A percentile compares a stretch with the other conserved stretches of the same genome.
These are phyloP conservation scores for Phycomyces blakesleeanus DNA, from an alignment of 192 early-diverging fungal species.

Conservation along the genomic window DNA sequence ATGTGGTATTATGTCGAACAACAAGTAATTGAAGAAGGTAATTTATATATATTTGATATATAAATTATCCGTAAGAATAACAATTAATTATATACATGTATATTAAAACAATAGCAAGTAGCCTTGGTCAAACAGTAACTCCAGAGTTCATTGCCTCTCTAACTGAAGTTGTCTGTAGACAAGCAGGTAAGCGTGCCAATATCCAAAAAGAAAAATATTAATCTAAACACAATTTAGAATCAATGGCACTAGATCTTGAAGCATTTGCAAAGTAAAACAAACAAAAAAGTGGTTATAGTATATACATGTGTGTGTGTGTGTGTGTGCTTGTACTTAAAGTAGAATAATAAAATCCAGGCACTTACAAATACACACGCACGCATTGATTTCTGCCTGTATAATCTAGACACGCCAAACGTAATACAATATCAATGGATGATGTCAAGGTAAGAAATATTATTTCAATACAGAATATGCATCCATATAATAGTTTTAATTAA, in stretches of 20 bases:
- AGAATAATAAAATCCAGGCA: not conserved
- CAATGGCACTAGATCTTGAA: not conserved
- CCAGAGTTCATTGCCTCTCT: not conserved
- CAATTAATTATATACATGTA: no score
- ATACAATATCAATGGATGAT: not conserved
- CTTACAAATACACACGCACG: no score
- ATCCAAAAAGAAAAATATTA: not conserved
- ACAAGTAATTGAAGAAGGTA: not conserved
- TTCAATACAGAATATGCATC: not conserved
- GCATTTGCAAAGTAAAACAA: not conserved
- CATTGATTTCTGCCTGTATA: not conserved
- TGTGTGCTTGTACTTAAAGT: not conserved
- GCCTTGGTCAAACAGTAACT: not conserved
- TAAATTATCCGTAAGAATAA: no score
- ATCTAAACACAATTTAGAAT: not conserved
- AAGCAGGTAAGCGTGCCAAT: not conserved
- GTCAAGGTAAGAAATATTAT: not conserved
- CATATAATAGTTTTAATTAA: not conserved
- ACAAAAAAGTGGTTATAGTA: no score
- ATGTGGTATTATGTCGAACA: not conserved
- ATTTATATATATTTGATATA: not conserved
- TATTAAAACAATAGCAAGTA: no score
- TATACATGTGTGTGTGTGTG: no score
- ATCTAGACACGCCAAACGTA: not conserved
- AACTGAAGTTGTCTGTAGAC: not conserved